Conservation (phyloP, 2,329 filamentous ascomycete genomes). For the Thielaviopsis populi region DNA sequence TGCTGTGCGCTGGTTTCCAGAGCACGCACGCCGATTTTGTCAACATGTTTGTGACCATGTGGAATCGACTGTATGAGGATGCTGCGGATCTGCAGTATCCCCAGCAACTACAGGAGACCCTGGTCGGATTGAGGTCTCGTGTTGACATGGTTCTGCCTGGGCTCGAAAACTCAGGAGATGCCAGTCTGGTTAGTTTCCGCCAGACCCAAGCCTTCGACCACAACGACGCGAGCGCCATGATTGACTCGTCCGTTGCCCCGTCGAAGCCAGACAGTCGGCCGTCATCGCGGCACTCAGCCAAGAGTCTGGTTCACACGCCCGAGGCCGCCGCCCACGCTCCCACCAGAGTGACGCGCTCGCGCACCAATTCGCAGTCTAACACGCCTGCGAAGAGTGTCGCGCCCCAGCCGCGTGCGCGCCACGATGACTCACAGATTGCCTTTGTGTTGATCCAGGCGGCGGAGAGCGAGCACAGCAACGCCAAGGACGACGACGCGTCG, state of each 20-base stretch:
- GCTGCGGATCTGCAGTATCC: conserved; percentile 49
- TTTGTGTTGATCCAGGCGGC: conserved; percentile 56
- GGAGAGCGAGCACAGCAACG: conserved; percentile 20
- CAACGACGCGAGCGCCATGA: background rate
- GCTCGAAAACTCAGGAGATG: conserved; percentile 19
- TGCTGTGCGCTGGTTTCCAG: conserved; percentile 41
- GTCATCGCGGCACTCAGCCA: background rate
- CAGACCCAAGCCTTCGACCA: conserved; percentile 18
- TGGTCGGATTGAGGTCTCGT: conserved; percentile 45
- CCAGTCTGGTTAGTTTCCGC: conserved; percentile 20
- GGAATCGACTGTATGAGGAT: conserved; percentile 56
- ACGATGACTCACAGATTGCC: conserved; percentile 70
- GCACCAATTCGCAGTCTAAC: conserved; percentile 7
- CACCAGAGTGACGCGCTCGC: background rate
- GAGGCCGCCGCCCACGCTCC: background rate
- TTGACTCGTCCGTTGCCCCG: conserved; percentile 16
- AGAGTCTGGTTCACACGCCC: background rate
- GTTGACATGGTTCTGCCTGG: conserved; percentile 34
- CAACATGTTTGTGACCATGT: conserved; percentile 37
- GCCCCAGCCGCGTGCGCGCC: conserved; percentile 33
- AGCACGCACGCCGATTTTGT: conserved; percentile 42
- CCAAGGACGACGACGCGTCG: conserved; percentile 37
- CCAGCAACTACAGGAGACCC: conserved; percentile 41
- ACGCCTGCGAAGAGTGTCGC: background rate
- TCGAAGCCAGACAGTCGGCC: background rate